Evolutionary conservation across 371 early-diverging fungal species (phyloP).

Genomic region (Cladochytrium tenue): DNA sequence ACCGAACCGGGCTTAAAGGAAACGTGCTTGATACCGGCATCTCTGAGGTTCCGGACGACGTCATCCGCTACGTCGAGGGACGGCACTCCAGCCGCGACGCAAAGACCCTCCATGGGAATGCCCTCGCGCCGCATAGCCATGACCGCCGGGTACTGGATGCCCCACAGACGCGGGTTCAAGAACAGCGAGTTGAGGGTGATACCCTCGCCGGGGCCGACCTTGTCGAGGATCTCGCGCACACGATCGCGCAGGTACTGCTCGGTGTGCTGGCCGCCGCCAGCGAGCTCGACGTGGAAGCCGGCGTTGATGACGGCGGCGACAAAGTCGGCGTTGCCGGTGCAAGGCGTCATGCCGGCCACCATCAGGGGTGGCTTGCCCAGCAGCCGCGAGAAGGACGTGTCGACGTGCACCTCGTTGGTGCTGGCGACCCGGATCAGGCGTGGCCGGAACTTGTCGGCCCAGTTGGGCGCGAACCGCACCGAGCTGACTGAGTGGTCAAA

Average conservation of each 20-base stretch:
- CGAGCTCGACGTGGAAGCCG: constrained; percentile 91
- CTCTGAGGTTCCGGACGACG: constrained; percentile 72
- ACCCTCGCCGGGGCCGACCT: constrained; percentile 82
- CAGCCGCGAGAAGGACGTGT: constrained; percentile 86
- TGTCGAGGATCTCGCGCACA: constrained; percentile 75
- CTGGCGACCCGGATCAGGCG: constrained; percentile 47
- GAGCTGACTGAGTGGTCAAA: constrained; percentile 78
- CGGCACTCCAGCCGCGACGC: constrained; percentile 93
- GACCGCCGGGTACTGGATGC: constrained; percentile 90
- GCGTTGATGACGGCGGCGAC: constrained; percentile 89
- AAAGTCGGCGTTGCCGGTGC: constrained; percentile 75
- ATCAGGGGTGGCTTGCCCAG: constrained; percentile 86
- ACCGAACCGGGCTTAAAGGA: constrained; percentile 91
- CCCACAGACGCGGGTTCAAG: constrained; percentile 93
- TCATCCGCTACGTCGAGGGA: constrained; percentile 88
- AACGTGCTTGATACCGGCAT: constrained; percentile 84
- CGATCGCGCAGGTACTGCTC: constrained; percentile 79
- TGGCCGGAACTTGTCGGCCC: constrained; percentile 88
- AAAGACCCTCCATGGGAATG: constrained; percentile 85
- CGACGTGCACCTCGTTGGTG: constrained; percentile 80
- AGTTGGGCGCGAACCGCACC: constrained; percentile 85
- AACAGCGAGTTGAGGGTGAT: constrained; percentile 89
- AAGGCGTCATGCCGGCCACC: constrained; percentile 92
- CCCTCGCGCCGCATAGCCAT: constrained; percentile 89
- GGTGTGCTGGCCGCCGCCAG: constrained; percentile 94